Evolutionary conservation across 106 monocot genomes (phyloP).

Genomic region (Phalaenopsis equestris): DNA sequence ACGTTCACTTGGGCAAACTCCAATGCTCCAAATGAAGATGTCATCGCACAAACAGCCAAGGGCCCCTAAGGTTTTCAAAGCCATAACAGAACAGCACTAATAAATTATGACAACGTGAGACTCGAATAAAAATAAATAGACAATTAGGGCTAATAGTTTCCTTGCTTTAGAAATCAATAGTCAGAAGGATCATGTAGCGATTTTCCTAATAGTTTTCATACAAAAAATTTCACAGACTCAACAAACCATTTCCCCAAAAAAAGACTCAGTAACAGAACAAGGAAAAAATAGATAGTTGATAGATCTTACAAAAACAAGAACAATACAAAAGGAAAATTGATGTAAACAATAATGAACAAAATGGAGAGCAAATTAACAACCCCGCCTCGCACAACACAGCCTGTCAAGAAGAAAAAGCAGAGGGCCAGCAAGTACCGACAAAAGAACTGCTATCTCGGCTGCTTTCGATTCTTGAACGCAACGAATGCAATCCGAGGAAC

Average conservation of each 20-base stretch:
- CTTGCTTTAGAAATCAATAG: neutral
- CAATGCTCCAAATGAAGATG: too few species aligned
- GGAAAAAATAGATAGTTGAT: neutral
- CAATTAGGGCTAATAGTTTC: neutral
- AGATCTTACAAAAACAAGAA: neutral
- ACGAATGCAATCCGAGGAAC: slow-evolving; percentile 58
- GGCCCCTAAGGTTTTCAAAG: neutral
- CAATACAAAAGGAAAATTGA: neutral
- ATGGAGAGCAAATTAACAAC: neutral
- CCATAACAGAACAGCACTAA: neutral
- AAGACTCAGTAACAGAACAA: neutral
- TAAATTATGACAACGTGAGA: neutral
- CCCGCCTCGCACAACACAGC: neutral
- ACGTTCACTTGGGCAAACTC: too few species aligned
- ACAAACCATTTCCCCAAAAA: neutral
- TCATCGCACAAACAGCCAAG: too few species aligned
- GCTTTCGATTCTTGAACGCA: slow-evolving; percentile 80
- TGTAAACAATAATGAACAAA: neutral
- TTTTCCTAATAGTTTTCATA: neutral
- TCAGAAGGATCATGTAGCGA: neutral
- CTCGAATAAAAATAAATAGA: neutral
- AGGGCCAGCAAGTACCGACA: slow-evolving; percentile 46
- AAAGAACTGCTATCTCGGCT: slow-evolving; percentile 77
- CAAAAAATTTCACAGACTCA: neutral
- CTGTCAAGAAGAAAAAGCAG: neutral